Percentiles rank a stretch among this genome's conserved stretches.
phyloP scores from a whole-genome alignment of 192 early-diverging fungal genomes.

The Paraglomus occultum region DNA sequence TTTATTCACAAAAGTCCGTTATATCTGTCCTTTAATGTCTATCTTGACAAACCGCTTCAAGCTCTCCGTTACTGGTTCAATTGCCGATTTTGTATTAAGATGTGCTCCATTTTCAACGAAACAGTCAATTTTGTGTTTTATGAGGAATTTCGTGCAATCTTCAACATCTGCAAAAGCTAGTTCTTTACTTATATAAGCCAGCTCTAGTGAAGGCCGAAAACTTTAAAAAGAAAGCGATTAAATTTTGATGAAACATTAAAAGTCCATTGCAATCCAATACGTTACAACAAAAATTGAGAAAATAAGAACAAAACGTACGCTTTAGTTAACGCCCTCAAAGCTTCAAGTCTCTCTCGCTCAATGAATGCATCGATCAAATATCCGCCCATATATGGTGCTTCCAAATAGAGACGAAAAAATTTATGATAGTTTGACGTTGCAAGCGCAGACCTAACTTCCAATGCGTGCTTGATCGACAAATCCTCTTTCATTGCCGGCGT shows the following conservation, averaged over 20 bases:
- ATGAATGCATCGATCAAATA: slow-evolving; percentile 94
- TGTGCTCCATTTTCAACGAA: slow-evolving; percentile 31
- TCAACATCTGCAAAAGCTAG: slow-evolving; percentile 61
- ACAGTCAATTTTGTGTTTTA: slow-evolving; percentile 38
- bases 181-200: slow-evolving; percentile 59
- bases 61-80: slow-evolving; percentile 47
- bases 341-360: slow-evolving; percentile 79
- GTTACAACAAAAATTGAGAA: not conserved
- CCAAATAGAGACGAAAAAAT: slow-evolving; percentile 77
- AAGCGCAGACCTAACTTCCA: slow-evolving; percentile 77
- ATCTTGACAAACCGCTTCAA: slow-evolving; percentile 64
- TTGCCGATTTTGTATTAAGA: slow-evolving; percentile 61
- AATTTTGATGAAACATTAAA: slow-evolving; percentile 3
- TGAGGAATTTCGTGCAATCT: slow-evolving; percentile 53
- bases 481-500: slow-evolving; percentile 64
- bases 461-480: slow-evolving; percentile 72
- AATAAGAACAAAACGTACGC: slow-evolving; percentile 50
- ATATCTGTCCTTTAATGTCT: slow-evolving; percentile 81
- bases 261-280: not conserved
- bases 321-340: slow-evolving; percentile 73
- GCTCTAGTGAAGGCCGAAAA: slow-evolving; percentile 57
- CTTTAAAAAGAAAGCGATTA: slow-evolving; percentile 34
- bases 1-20: slow-evolving; percentile 19
- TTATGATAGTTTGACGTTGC: slow-evolving; percentile 82
- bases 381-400: slow-evolving; percentile 80